Base-by-base conservation (phyloP, 2,329 filamentous ascomycete genomes). In the Corynespora cassiicola region DNA sequence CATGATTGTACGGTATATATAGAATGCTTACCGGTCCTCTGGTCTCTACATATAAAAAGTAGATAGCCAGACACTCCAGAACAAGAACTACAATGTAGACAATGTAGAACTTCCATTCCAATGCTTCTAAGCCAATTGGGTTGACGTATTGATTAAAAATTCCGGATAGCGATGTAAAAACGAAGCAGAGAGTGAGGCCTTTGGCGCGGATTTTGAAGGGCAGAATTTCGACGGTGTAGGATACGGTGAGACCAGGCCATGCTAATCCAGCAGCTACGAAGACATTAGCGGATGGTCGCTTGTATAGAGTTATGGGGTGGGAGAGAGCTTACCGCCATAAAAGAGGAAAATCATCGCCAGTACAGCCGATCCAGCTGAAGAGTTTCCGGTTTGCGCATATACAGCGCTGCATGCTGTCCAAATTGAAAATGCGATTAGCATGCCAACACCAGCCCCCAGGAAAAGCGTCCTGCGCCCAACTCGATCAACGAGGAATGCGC, bases 81-180 rank as follows among this genome's bases (percentile, higher is more conserved):
- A 53, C 48, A 7, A 58, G 22, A 4, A 63, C 50, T 2, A 46
- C 55, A 28, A 60, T 45, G 39, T 62, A 68, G 2, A 68, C 58
- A 14, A 66, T 44, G 34, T 65, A 66, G 49, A 56, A 67, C 36
- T 57, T 60, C 63, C 58, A 66, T 0, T 31, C 45, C n/a, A 66
- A 44, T 4, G 47, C 36, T 5, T 60, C 50, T 23, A 68, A 45
- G 1, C 56, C 63, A 20, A 66, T 54, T 0, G 59, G 61, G 68
- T 85, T 86, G 52, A 77, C 77, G 45, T 70, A 81, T 69, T 80
- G 79, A 52, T 79, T 78, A 45, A 85, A 73, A 25, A 82, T 30
- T 12, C 48, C 42, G 74, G 28, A 84, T 68, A 36, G 80, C 70
- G 39, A 80, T 74, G 66, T 84, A 61, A 83, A 83, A 73, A 84